Evolutionary conservation across 2,329 filamentous ascomycete genomes (phyloP), one percentile per base, ranked within the genome.

Genomic region (Dothistroma pini): DNA sequence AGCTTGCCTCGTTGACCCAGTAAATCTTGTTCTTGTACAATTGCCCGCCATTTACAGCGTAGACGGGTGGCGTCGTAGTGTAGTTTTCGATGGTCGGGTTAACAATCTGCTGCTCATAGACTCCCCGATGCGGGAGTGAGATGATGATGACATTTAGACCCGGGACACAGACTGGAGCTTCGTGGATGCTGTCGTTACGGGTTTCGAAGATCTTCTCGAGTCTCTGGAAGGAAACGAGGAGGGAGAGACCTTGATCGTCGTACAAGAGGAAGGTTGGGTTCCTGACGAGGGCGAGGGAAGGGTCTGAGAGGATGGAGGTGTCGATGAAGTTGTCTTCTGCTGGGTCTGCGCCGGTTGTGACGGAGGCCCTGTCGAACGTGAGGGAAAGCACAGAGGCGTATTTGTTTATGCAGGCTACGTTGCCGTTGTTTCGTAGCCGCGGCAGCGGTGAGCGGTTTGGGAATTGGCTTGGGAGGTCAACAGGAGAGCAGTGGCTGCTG

Each of bases 91-190:
- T 70, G 58, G 63, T 76, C 48, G 69, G 72, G 65, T 78, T 71
- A 19, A 79, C 66, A n/a, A 70, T 61, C 19, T 67, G 61, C 57
- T 78, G 75, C 75, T 66, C 62, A 69, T 70, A 53, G 71, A 75
- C 50, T 69, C 74, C 71, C 16, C 71, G 66, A 41, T 76, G 74
- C 21, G 74, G 75, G 34, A 77, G 64, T 6, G 74, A 72, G 11
- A 77, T 67, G 67, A 75, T 76, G 32, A 79, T 69, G 53, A 75
- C 73, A 63, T 78, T 78, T 47, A 75, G 71, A 7, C 70, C 69
- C 4, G 75, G 71, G 1, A 77, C 72, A 50, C 76, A 79, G n/a
- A 78, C 75, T 0, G 77, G 77, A 6, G 76, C 77, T 70, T 79
- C 77, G 61, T 79, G 77, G 19, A 78, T 63, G 56, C 57, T 66